phyloP scores from a whole-genome alignment of 805 yeast genomes.

The Scheffersomyces lignosus region DNA sequence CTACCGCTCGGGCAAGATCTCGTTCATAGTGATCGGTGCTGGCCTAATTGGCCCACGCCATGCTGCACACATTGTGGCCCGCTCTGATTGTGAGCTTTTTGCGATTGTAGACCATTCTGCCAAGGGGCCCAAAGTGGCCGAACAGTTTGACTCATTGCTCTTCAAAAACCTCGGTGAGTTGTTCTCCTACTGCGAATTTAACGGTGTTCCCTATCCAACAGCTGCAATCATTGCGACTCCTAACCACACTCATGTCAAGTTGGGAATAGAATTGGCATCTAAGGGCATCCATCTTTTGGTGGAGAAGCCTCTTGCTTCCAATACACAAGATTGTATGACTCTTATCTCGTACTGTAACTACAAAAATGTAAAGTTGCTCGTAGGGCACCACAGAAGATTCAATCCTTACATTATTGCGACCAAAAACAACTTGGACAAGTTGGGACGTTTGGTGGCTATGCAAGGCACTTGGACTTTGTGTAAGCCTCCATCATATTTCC shows the following conservation, averaged over 20 bases:
- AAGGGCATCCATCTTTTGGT: conserved; percentile 34
- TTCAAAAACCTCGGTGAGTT: conserved; percentile 26
- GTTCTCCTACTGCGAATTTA: conserved; percentile 22
- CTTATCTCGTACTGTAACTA: conserved; percentile 22
- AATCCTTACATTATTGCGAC: conserved; percentile 39
- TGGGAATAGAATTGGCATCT: conserved; percentile 31
- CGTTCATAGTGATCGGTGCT: conserved; percentile 36
- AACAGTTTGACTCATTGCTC: conserved; percentile 20
- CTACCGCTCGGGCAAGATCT: conserved; percentile 9
- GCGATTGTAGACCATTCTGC: conserved; percentile 37
- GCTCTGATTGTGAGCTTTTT: conserved; percentile 26
- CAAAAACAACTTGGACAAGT: conserved; percentile 24
- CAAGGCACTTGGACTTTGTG: conserved; percentile 41
- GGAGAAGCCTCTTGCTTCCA: conserved; percentile 38
- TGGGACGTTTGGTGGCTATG: conserved; percentile 35
- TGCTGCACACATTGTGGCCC: conserved; percentile 30
- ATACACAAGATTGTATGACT: conserved; percentile 30
- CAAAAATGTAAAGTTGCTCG: conserved; percentile 28
- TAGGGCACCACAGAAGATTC: conserved; percentile 43
- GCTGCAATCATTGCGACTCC: conserved; percentile 44
- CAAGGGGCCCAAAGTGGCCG: conserved; percentile 31
- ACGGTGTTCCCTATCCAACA: conserved; percentile 23
- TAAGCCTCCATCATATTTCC: conserved; percentile 35
- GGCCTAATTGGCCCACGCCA: conserved; percentile 45
- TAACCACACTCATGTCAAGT: conserved; percentile 35